A percentile compares a stretch with the other conserved stretches of the same genome.
Evolutionary conservation across 2,329 filamentous ascomycete genomes (phyloP).

Genomic region (Neonectria coccinea): DNA sequence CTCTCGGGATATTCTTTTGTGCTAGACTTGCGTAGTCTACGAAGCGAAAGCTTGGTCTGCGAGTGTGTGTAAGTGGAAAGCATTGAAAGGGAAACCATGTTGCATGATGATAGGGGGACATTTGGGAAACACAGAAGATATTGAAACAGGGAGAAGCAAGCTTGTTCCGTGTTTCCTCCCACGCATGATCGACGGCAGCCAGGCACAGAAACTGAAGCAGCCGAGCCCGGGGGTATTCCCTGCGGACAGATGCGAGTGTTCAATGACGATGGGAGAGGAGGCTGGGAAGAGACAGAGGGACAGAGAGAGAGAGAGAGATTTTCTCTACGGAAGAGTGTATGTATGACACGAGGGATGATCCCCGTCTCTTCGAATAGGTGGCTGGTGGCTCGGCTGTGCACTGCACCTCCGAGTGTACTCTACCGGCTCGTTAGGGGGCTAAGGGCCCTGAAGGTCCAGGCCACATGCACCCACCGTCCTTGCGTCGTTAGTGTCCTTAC

Average conservation of each 20-base stretch:
- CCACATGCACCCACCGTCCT: neutral
- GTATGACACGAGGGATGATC: neutral
- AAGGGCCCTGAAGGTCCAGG: slow-evolving; percentile 10
- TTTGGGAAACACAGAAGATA: neutral
- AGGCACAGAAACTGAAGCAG: slow-evolving; percentile 26
- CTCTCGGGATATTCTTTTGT: slow-evolving; percentile 33
- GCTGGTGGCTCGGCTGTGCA: slow-evolving; percentile 24
- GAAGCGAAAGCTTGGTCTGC: no score
- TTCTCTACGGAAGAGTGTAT: neutral
- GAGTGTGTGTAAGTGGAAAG: neutral
- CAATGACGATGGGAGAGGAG: neutral
- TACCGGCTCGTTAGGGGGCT: slow-evolving; percentile 10
- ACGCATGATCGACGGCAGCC: slow-evolving; percentile 24
- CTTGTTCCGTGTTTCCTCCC: slow-evolving; percentile 6
- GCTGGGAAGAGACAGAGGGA: neutral
- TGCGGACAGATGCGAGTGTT: neutral
- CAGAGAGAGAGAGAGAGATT: neutral
- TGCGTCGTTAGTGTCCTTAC: neutral
- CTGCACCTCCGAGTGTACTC: slow-evolving; percentile 12
- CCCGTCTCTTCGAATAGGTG: neutral
- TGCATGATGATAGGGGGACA: no score
- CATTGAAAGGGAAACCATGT: no score
- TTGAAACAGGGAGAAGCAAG: slow-evolving; percentile 22
- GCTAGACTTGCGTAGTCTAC: slow-evolving; percentile 3
- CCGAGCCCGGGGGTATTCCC: slow-evolving; percentile 16